Base-by-base conservation (phyloP, 257 asterid genomes). In the Misopates orontium region DNA sequence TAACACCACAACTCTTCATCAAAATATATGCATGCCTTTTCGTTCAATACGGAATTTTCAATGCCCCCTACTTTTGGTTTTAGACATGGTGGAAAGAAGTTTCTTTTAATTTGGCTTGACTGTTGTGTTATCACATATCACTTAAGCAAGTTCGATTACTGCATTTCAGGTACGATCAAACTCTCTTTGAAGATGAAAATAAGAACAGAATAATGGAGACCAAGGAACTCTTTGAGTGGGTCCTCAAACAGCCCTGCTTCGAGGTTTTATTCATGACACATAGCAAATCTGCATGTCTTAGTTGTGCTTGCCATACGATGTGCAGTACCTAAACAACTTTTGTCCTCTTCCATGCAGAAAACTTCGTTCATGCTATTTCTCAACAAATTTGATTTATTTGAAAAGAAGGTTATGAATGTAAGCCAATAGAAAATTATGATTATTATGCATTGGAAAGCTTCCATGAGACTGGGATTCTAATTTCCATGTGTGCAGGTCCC, bases 361-460 rank as follows among this genome's bases (percentile, higher is more conserved):
- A 94, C 99, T 67, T 88, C 99, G 7, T 82, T 90, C 93, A 84
- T 94, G 96, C 87, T 94, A 44, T 94, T 94, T 71, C 98, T 94
- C 73, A 94, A 94, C 91, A 94, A 94, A 80, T 94, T 86, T 67
- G 99, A 94, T 73, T 79, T 94, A 76, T 94, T 94, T 61, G 99
- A 94, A 83, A 87, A 88, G 95, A 90, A 94, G 85, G 88, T 85
- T 82, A 82, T 73, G 58, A 82, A 94, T 21, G 99, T 94, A 82
- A 88, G 96, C 63, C 64, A 68, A 52, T 41, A 31, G 45, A 67
- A 40, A 70, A 20, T 55, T 68, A 39, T 52, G 23, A n/a, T 20
- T 55, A 23, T 67, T 70, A 23, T 45, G 42, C 65, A 36, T 62
- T 55, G 23, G 18, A 32, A 17, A 18, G 56, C 65, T 65, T 63